Evolutionary conservation across 257 asterid species (phyloP), one percentile per base, ranked within the genome.

Genomic region (Plantago ovata): DNA sequence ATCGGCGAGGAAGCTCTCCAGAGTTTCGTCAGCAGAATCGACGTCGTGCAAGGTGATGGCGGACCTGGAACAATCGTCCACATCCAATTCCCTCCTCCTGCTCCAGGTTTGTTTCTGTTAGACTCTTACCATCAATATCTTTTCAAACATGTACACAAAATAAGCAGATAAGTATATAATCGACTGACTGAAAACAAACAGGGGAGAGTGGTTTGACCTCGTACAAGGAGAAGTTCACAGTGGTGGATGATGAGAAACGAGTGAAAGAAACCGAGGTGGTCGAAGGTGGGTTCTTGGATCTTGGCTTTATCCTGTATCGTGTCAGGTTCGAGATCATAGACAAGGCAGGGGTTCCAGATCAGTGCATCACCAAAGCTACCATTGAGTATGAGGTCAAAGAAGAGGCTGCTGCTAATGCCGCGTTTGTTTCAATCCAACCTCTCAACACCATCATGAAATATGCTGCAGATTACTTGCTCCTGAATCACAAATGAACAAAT

Each of bases 261-360:
- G 71, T 77, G 69, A 89, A 83, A 70, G 82, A 57, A 33, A 23
- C 78, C 13, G 81, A 76, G 65, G 77, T 73, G 60, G 70, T 75
- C 19, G 94, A 85, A 52, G 95, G 95, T 9, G 91, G 94, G 41
- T 71, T 38, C 62, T 74, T 89, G 14, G 77, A 79, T 48, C 23
- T 77, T 0, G 95, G 91, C 0, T 79, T 83, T 62, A 77, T 63
- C 0, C 65, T 72, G 5, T 81, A 46, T 16, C 76, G 81, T 11
- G 68, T 79, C 11, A 71, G 81, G 7, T 57, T 85, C 3, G 80
- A 81, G 68, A 56, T 88, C 49, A 40, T 72, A 7, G 85, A 82
- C 21, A 80, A 60, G 14, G 84, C 48, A 22, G 77, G 67, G 6
- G 43, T 20, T 0, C 19, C 43, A 16, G 54, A 44, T 14, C 63